Conservation (phyloP, 192 early-diverging fungal genomes). For the Radiomyces spectabilis region DNA sequence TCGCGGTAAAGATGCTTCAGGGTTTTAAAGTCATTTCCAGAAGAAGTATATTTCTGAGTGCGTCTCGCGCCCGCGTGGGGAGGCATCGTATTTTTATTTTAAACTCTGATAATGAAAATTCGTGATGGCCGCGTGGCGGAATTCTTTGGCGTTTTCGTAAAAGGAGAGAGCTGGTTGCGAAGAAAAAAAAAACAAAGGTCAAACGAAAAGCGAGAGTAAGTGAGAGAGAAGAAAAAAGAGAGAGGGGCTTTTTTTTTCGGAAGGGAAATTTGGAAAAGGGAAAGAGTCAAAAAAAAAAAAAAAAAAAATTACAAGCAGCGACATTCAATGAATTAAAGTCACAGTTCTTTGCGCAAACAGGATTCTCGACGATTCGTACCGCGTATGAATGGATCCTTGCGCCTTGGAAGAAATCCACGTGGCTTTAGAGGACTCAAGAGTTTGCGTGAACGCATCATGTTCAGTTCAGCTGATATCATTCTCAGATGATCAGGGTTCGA, state of each 20-base stretch:
- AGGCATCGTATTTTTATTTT: slow-evolving; percentile 7
- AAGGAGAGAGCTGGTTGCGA: background rate
- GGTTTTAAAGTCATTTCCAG: slow-evolving; percentile 49
- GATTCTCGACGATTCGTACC: too few relatives aligned
- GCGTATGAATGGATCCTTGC: slow-evolving; percentile 18
- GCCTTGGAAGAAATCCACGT: slow-evolving; percentile 24
- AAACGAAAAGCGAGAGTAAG: too few relatives aligned
- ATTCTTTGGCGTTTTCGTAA: background rate
- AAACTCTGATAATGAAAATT: background rate
- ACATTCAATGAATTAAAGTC: too few relatives aligned
- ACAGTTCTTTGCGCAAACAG: too few relatives aligned
- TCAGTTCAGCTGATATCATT: slow-evolving; percentile 49
- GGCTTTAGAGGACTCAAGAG: slow-evolving; percentile 42
- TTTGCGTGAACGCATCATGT: slow-evolving; percentile 47
- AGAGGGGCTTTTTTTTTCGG: background rate
- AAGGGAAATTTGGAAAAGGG: background rate
- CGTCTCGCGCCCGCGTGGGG: slow-evolving; percentile 8
- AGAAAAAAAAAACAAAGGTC: background rate
- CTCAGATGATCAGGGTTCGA: slow-evolving; percentile 44
- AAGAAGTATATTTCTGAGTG: background rate
- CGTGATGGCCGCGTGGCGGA: background rate
- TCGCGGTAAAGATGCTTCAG: slow-evolving; percentile 54
- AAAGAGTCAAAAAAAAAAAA: slow-evolving; percentile 2
- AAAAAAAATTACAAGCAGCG: background rate
- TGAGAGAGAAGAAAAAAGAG: background rate